Conservation (phyloP, 106 monocot genomes). For the Hemerocallis citrina region DNA sequence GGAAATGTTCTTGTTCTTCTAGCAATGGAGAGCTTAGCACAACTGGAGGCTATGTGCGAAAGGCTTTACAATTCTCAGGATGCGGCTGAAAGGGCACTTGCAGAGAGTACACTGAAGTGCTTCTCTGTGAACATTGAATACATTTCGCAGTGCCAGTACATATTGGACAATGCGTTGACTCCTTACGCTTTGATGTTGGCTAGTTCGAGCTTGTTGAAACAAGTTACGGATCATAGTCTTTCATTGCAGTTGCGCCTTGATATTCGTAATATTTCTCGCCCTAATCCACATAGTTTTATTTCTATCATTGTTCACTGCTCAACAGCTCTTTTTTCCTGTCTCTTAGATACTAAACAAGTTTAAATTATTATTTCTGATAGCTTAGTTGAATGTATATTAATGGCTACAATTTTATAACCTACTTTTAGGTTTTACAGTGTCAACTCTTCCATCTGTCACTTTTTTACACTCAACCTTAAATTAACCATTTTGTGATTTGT, state of each 20-base stretch:
- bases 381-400: no score
- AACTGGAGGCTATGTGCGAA: constrained; percentile 92
- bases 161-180: constrained; percentile 95
- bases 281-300: background rate
- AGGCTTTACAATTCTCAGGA: constrained; percentile 97
- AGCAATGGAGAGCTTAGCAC: constrained; percentile 95
- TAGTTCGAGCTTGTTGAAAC: constrained; percentile 96
- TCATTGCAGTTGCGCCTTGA: constrained; percentile 91
- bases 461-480: constrained; percentile 12
- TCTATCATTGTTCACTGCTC: no score
- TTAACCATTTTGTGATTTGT: constrained; percentile 44
- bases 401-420: no score
- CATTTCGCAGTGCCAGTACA: constrained; percentile 94
- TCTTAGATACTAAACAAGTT: no score
- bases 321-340: no score
- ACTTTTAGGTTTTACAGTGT: no score
- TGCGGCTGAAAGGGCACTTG: constrained; percentile 86
- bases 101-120: constrained; percentile 90
- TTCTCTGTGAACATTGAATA: constrained; percentile 93
- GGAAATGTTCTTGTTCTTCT: constrained; percentile 21
- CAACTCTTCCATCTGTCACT: no score
- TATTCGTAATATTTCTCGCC: constrained; percentile 79
- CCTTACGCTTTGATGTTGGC: constrained; percentile 99
- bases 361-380: no score
- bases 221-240: constrained; percentile 93